Percentiles rank a stretch among this genome's conserved stretches.
Conservation (phyloP, 2,329 filamentous ascomycete genomes). For the Teratosphaeria gauchensis region DNA sequence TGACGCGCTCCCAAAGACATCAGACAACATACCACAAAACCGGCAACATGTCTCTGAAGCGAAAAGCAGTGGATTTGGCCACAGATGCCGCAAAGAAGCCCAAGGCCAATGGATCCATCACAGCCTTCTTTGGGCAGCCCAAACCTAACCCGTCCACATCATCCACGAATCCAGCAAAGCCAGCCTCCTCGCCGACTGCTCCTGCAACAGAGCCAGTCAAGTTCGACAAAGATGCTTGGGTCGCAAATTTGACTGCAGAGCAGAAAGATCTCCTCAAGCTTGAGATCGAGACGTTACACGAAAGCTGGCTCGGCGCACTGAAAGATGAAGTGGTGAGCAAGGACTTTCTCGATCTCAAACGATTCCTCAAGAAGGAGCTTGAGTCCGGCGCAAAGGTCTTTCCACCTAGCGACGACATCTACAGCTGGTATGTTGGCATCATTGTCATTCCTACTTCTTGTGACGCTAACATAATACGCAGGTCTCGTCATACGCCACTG, state of each 20-base stretch:
- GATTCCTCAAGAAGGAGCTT: conserved; percentile 72
- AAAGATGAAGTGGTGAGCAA: conserved; percentile 74
- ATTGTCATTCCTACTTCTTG: conserved; percentile 29
- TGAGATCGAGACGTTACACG: conserved; percentile 85
- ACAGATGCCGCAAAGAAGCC: conserved; percentile 40
- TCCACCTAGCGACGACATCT: conserved; percentile 79
- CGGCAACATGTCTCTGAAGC: conserved; percentile 39
- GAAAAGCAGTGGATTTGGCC: conserved; percentile 37
- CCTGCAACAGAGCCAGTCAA: conserved; percentile 34
- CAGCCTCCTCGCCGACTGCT: conserved; percentile 21
- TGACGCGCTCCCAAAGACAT: background rate
- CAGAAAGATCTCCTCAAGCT: conserved; percentile 73
- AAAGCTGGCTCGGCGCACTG: conserved; percentile 80
- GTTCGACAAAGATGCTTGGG: conserved; percentile 88
- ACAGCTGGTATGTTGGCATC: conserved; percentile 58
- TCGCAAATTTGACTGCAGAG: conserved; percentile 67
- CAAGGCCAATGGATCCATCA: conserved; percentile 64
- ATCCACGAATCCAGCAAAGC: conserved; percentile 20
- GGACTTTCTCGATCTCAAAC: conserved; percentile 80
- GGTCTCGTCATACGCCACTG: conserved; percentile 90
- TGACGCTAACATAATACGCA: conserved; percentile 28
- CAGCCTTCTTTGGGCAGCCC: conserved; percentile 74
- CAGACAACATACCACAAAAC: background rate
- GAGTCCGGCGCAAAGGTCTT: conserved; percentile 68
- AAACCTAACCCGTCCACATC: conserved; percentile 35